These are phyloP conservation scores for Xylariaceae sp. DNA, from an alignment of 2,329 filamentous ascomycete genomes.

Conservation along the genomic window DNA sequence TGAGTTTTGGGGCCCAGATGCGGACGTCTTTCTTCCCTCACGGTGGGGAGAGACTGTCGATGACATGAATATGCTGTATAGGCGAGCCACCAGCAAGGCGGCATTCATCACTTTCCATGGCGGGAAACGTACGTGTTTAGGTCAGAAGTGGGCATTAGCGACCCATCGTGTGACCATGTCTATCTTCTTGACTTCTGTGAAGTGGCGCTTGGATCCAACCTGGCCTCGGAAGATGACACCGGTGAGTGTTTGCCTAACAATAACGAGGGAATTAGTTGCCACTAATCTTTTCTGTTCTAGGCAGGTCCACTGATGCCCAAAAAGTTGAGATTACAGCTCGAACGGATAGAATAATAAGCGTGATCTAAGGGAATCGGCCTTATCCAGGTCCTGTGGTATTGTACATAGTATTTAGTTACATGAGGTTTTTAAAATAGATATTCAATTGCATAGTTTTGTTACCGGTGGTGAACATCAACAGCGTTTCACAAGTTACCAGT, in stretches of 20 bases:
- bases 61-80: conserved; percentile 44
- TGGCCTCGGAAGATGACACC: conserved; percentile 43
- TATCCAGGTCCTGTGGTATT: too few relatives aligned
- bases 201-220: conserved; percentile 42
- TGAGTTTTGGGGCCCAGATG: conserved; percentile 40
- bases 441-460: too few relatives aligned
- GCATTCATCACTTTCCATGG: conserved; percentile 52
- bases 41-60: conserved; percentile 46
- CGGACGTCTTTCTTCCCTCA: conserved; percentile 46
- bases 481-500: too few relatives aligned
- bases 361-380: too few relatives aligned
- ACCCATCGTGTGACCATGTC: conserved; percentile 44
- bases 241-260: conserved; percentile 29
- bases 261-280: not conserved
- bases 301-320: conserved; percentile 18
- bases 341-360: conserved; percentile 9
- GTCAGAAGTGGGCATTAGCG: conserved; percentile 48
- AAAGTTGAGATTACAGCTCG: conserved; percentile 2
- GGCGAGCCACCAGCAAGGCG: conserved; percentile 44
- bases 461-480: too few relatives aligned
- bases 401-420: too few relatives aligned
- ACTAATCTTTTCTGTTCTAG: not conserved
- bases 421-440: too few relatives aligned
- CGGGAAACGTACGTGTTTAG: conserved; percentile 47
- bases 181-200: conserved; percentile 37